These are phyloP conservation scores for Podila horticola DNA, from an alignment of 192 early-diverging fungal species.

Conservation along the genomic window DNA sequence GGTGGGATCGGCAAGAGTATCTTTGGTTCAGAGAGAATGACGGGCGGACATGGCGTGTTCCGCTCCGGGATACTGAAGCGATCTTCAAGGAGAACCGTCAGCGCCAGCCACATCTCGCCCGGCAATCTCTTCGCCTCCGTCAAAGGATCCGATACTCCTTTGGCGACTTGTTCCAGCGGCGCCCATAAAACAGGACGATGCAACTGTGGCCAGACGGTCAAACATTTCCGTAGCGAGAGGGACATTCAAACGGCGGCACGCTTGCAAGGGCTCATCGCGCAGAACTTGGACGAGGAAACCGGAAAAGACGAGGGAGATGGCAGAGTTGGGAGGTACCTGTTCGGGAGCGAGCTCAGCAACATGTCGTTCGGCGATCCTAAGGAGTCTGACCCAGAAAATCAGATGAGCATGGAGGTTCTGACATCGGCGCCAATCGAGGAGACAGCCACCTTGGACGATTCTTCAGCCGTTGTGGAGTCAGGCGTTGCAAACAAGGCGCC, in stretches of 20 bases:
- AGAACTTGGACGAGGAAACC: not conserved
- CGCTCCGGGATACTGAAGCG: conserved; percentile 9
- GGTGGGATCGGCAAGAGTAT: not conserved
- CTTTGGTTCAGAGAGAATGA: conserved; percentile 26
- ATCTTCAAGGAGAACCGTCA: conserved; percentile 27
- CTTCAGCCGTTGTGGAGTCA: too few species aligned
- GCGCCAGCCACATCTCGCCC: conserved; percentile 41
- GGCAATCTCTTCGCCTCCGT: conserved; percentile 6
- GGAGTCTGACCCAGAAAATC: not conserved
- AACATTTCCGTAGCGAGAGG: conserved; percentile 3
- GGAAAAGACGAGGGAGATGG: not conserved
- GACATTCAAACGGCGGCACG: not conserved
- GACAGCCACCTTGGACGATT: not conserved
- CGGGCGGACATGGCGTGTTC: conserved; percentile 1
- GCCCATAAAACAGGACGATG: too few species aligned
- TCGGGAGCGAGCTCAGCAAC: conserved; percentile 23
- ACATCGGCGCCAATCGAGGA: not conserved
- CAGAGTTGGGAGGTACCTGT: conserved; percentile 16
- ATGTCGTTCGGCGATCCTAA: conserved; percentile 13
- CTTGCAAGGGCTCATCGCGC: not conserved
- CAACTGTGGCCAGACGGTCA: not conserved
- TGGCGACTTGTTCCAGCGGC: not conserved
- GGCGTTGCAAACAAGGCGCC: too few species aligned
- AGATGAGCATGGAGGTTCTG: not conserved
- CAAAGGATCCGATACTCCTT: not conserved